Evolutionary conservation across 2,329 filamentous ascomycete species (phyloP).

Genomic region (Ceratocystis harringtonii): DNA sequence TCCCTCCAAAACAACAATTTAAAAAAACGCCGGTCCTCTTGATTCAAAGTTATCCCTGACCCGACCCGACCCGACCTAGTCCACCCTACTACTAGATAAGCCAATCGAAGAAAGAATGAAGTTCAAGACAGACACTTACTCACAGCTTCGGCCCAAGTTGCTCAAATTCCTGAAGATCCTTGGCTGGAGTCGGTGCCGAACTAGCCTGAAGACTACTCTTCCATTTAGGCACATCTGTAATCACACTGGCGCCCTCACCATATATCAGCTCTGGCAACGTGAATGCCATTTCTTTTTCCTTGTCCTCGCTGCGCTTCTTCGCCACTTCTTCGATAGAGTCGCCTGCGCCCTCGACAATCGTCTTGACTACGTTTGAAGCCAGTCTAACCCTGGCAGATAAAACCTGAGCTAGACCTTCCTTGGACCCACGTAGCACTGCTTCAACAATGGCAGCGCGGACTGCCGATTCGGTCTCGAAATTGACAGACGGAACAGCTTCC

Average conservation of each 20-base stretch:
- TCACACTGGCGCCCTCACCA: slow-evolving; percentile 36
- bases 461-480: slow-evolving; percentile 18
- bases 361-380: slow-evolving; percentile 24
- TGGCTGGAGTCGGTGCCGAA: slow-evolving; percentile 55
- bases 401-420: neutral
- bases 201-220: slow-evolving; percentile 63
- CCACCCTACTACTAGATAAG: too few relatives aligned
- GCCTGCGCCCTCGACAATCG: slow-evolving; percentile 8
- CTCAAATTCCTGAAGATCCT: slow-evolving; percentile 70
- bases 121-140: neutral
- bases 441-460: slow-evolving; percentile 15
- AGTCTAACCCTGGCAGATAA: slow-evolving; percentile 6
- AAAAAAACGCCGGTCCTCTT: neutral
- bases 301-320: slow-evolving; percentile 23
- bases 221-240: slow-evolving; percentile 66
- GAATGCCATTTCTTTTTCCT: slow-evolving; percentile 11
- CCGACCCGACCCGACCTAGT: too few relatives aligned
- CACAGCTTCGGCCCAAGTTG: slow-evolving; percentile 71
- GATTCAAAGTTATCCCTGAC: neutral
- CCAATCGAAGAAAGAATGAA: neutral
- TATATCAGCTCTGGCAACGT: slow-evolving; percentile 28
- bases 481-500: neutral
- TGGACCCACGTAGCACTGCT: slow-evolving; percentile 11
- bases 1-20: neutral
- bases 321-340: slow-evolving; percentile 23